Evolutionary conservation across 148 eudicot species (phyloP).

Genomic region (Rhododendron vialii): DNA sequence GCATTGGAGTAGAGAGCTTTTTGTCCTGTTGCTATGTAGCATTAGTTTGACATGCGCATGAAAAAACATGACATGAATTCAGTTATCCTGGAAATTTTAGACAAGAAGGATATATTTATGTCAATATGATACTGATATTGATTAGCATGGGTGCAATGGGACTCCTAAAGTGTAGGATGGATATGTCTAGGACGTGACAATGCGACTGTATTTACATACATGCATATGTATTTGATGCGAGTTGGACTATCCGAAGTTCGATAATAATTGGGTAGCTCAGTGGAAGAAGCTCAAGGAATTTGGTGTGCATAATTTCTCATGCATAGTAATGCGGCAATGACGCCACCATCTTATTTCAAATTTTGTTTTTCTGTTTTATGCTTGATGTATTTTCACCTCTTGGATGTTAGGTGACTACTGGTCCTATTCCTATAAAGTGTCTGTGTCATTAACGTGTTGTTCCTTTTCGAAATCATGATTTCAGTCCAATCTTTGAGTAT

Average conservation of each 20-base stretch:
- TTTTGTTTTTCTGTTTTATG: background rate
- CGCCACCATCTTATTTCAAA: background rate
- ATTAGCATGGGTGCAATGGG: background rate
- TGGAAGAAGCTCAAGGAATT: background rate
- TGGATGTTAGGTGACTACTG: conserved; percentile 1
- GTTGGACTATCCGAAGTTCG: background rate
- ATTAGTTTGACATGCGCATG: background rate
- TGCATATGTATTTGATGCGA: background rate
- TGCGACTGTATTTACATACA: background rate
- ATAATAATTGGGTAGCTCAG: background rate
- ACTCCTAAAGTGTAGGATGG: background rate
- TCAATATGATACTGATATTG: background rate
- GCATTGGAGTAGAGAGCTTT: conserved; percentile 1
- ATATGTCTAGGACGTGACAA: background rate
- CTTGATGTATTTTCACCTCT: conserved; percentile 2
- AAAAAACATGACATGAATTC: background rate
- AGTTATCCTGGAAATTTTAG: background rate
- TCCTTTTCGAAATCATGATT: background rate
- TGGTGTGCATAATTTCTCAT: background rate
- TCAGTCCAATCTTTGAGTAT: background rate
- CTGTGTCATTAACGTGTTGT: background rate
- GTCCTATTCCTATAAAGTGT: background rate
- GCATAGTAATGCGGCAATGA: background rate
- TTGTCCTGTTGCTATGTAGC: background rate
- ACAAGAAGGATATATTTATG: background rate